These are phyloP conservation scores for Leccinum variicolor DNA, from an alignment of 768 basidiomycete genomes.

Conservation along the genomic window DNA sequence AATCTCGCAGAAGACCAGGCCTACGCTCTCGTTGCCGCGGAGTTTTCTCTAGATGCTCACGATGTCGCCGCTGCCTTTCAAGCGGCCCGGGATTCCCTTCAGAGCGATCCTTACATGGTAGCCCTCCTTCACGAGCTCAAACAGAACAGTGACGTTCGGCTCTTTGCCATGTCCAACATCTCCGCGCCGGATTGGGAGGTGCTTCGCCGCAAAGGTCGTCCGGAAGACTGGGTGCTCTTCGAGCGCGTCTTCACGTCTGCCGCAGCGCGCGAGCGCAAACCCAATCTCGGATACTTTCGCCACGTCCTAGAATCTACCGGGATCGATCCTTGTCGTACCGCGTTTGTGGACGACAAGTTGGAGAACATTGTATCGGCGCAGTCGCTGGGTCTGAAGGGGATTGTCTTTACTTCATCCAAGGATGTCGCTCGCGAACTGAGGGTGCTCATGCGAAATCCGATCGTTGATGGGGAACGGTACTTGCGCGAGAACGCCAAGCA, in stretches of 20 bases:
- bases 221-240: slow-evolving; percentile 20
- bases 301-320: slow-evolving; percentile 15
- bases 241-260: slow-evolving; percentile 21
- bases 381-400: slow-evolving; percentile 20
- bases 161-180: slow-evolving; percentile 25
- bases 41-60: slow-evolving; percentile 16
- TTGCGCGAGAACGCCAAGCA: slow-evolving; percentile 9
- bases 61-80: slow-evolving; percentile 10
- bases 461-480: slow-evolving; percentile 14
- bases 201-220: slow-evolving; percentile 10
- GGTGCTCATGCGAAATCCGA: slow-evolving; percentile 13
- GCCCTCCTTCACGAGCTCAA: slow-evolving; percentile 15
- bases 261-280: slow-evolving; percentile 14
- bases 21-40: slow-evolving; percentile 2
- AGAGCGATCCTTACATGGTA: slow-evolving; percentile 12
- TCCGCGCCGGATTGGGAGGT: slow-evolving; percentile 20
- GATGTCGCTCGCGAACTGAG: slow-evolving; percentile 14
- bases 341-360: slow-evolving; percentile 22
- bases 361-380: slow-evolving; percentile 19
- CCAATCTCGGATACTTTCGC: slow-evolving; percentile 17
- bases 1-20: slow-evolving; percentile 12
- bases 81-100: slow-evolving; percentile 6
- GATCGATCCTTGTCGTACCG: slow-evolving; percentile 17
- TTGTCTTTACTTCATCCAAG: slow-evolving; percentile 16
- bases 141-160: neutral